Evolutionary conservation across 345 rosid genomes (phyloP).

Genomic region (Cardamine occulta): DNA sequence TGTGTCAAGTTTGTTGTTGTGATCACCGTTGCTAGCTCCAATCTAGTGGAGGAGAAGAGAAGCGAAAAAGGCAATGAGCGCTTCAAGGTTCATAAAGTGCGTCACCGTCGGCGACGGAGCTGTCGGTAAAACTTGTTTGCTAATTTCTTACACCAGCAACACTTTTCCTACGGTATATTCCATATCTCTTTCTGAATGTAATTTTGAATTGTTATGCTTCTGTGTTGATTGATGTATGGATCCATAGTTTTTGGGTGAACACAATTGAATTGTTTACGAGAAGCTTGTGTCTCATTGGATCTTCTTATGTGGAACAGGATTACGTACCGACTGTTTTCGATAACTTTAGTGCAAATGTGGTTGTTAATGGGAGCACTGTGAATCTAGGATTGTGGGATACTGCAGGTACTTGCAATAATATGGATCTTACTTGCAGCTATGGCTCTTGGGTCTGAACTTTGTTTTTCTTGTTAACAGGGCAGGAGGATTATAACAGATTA

Average conservation of each 20-base stretch:
- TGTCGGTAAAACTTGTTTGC: conserved; percentile 83
- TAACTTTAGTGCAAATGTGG: conserved; percentile 95
- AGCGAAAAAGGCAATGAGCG: conserved; percentile 55
- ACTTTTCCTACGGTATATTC: conserved; percentile 69
- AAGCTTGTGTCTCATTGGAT: not conserved
- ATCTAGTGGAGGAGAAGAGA: conserved; percentile 8
- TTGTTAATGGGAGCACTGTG: conserved; percentile 82
- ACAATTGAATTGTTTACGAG: too few species aligned
- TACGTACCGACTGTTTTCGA: conserved; percentile 93
- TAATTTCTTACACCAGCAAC: conserved; percentile 88
- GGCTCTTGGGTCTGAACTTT: conserved; percentile 3
- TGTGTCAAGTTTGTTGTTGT: too few species aligned
- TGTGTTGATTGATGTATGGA: not conserved
- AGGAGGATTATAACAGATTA: conserved; percentile 87
- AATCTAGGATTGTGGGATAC: conserved; percentile 97
- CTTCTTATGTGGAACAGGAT: conserved; percentile 56
- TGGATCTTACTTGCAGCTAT: conserved; percentile 25
- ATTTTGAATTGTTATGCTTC: not conserved
- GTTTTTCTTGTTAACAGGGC: conserved; percentile 58
- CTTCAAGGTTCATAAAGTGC: conserved; percentile 79
- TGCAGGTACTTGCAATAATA: conserved; percentile 56
- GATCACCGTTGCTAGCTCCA: conserved; percentile 18
- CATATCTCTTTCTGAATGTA: too few species aligned
- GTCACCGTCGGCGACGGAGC: conserved; percentile 91
- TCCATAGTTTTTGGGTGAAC: not conserved